Conservation (phyloP, 805 yeast species). For the Wickerhamomyces queroliae region DNA sequence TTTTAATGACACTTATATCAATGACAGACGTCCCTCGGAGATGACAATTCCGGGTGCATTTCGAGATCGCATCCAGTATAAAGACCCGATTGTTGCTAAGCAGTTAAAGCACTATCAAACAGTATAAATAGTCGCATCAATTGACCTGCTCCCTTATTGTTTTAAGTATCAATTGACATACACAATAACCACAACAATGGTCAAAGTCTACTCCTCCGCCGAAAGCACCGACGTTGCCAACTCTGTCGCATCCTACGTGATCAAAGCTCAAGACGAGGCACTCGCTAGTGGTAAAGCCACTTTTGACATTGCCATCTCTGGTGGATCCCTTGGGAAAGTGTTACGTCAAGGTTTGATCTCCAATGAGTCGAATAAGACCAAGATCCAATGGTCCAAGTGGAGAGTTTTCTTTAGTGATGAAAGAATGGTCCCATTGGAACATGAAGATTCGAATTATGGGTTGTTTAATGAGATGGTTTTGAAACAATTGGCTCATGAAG, state of each 20-base stretch:
- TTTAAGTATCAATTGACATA: neutral
- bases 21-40: neutral
- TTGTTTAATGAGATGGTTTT: constrained; percentile 53
- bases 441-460: constrained; percentile 83
- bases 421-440: constrained; percentile 76
- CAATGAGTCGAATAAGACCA: constrained; percentile 35
- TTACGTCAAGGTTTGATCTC: constrained; percentile 58
- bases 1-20: neutral
- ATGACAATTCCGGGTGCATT: neutral
- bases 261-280: constrained; percentile 57
- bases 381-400: constrained; percentile 69
- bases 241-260: constrained; percentile 58
- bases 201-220: constrained; percentile 32
- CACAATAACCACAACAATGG: constrained; percentile 21
- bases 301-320: constrained; percentile 80
- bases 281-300: constrained; percentile 30
- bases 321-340: constrained; percentile 84
- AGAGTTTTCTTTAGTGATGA: constrained; percentile 86
- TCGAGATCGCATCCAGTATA: neutral
- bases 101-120: too few relatives aligned
- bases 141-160: neutral
- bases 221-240: constrained; percentile 57
- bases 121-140: neutral
- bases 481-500: constrained; percentile 30
- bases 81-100: too few relatives aligned